Base-by-base conservation (phyloP, 306 rosid species). In the Gastrolobium bilobum region DNA sequence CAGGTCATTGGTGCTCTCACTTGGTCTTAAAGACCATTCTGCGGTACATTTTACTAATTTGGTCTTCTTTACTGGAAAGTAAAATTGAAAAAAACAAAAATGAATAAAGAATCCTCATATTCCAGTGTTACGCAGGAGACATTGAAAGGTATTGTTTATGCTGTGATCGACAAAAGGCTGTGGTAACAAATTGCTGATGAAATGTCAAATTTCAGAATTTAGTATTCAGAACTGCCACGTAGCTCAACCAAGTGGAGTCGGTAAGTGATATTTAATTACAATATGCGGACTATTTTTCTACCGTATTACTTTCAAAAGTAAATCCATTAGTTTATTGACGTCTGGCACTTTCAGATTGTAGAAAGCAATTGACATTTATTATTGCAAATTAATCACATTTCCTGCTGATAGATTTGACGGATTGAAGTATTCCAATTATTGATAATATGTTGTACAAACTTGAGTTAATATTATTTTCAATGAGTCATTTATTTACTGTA, bases 21-120 rank as follows among this genome's bases (percentile, higher is more conserved):
- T 95, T 72, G 97, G 99, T 76, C 97, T 95, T 58, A 92, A 86
- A 90, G 97, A 95, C 81, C 95, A 95, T 86, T 88, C 98, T 31
- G 75, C 37, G 91, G 97, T 89, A 87, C 38, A 13, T 37, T 60
- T 37, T 67, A 35, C 43, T 59, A 1, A 20, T 68, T 56, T 75
- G 2, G 31, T 52, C 14, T 11, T 71, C 5, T 59, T 72, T 15
- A 66, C 59, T 4, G 10, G 6, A 56, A 71, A 44, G 13, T 29
- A 7, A 10, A 52, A 20, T 40, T 51, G 35, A 10, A 34, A 56
- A 56, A 46, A 54, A 66, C 13, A 52, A 30, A 54, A 5, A 37
- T 52, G 5, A 67, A 31, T 34, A 33, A 33, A 47, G 14, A 15
- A 30, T 52, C 73, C 20, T 74, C 72, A 73, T 38, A 4, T 40